Percentiles rank a stretch among this genome's conserved stretches.
Conservation (phyloP, 345 rosid genomes). For the Ceriops tagal region DNA sequence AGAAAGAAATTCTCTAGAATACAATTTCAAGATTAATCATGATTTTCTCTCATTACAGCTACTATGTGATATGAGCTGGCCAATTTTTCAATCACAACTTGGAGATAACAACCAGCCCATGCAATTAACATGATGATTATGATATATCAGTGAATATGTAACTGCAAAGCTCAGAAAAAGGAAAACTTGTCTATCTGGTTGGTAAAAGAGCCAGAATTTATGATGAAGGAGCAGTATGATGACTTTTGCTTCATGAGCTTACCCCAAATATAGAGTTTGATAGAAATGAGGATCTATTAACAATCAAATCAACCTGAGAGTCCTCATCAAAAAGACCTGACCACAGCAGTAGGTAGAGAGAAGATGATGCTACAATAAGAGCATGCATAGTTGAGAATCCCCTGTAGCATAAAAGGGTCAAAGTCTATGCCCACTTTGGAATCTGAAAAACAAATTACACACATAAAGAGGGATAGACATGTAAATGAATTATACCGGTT, state of each 20-base stretch:
- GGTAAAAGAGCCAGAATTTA: neutral
- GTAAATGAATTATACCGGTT: slow-evolving; percentile 45
- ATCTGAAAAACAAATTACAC: neutral
- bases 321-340: slow-evolving; percentile 59
- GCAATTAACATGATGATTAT: no score
- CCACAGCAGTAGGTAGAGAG: slow-evolving; percentile 54
- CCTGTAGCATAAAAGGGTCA: slow-evolving; percentile 37
- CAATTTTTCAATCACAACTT: no score
- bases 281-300: slow-evolving; percentile 49
- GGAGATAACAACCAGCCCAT: no score
- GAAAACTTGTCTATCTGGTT: neutral
- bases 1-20: no score
- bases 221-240: neutral
- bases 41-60: no score
- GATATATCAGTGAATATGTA: no score
- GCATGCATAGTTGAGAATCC: slow-evolving; percentile 92
- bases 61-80: no score
- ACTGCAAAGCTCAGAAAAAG: neutral
- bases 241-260: slow-evolving; percentile 16
- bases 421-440: slow-evolving; percentile 1
- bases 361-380: slow-evolving; percentile 50
- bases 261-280: slow-evolving; percentile 71
- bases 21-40: no score
- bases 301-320: slow-evolving; percentile 42
- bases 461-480: neutral